phyloP scores from a whole-genome alignment of 148 eudicot species.

The Talinum fruticosum region DNA sequence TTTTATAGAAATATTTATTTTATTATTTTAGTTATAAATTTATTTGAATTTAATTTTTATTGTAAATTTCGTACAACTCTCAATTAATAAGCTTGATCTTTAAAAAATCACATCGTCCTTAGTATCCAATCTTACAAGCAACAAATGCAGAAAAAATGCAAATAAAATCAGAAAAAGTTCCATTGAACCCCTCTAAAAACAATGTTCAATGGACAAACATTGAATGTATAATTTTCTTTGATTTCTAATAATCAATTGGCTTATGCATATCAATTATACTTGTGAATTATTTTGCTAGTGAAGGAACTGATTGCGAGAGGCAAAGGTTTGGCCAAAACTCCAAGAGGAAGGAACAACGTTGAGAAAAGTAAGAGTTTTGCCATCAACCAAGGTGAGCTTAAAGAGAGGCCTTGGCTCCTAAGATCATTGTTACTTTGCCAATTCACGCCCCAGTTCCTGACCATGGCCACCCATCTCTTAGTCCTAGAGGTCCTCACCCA shows the following conservation, averaged over 20 bases:
- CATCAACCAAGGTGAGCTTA: conserved; percentile 48
- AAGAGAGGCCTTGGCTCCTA: conserved; percentile 52
- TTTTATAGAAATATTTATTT: too few relatives aligned
- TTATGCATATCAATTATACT: too few relatives aligned
- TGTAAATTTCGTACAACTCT: too few relatives aligned
- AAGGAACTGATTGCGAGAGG: conserved; percentile 43
- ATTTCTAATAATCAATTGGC: too few relatives aligned
- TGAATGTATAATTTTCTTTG: too few relatives aligned
- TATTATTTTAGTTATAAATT: too few relatives aligned
- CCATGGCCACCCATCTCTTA: conserved; percentile 56
- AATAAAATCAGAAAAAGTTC: not conserved
- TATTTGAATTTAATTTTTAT: too few relatives aligned
- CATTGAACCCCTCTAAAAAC: not conserved
- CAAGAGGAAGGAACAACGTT: conserved; percentile 70
- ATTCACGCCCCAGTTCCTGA: conserved; percentile 72
- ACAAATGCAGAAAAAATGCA: not conserved
- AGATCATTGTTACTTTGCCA: conserved; percentile 61
- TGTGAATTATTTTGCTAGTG: not conserved
- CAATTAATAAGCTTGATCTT: too few relatives aligned
- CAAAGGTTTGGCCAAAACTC: conserved; percentile 68
- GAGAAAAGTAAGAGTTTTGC: conserved; percentile 35
- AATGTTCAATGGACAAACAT: not conserved
- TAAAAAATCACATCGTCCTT: too few relatives aligned
- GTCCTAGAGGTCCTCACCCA: conserved; percentile 48
- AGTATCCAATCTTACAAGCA: not conserved